These are phyloP conservation scores for Turnera subulata DNA, from an alignment of 345 rosid species.

Conservation along the genomic window DNA sequence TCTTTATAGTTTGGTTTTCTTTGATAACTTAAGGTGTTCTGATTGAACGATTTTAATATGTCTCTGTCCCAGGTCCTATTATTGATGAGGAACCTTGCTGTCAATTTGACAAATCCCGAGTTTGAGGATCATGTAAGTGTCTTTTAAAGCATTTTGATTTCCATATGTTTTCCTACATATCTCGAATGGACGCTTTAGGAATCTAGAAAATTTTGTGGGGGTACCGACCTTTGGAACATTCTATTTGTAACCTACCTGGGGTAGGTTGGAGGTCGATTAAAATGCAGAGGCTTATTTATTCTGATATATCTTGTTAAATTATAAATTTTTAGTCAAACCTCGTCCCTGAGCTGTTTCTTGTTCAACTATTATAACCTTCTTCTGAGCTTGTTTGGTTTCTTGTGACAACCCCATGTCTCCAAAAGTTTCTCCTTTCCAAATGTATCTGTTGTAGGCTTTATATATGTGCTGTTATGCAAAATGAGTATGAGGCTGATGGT, in stretches of 20 bases:
- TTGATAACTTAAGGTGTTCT: background rate
- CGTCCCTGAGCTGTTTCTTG: too few species aligned
- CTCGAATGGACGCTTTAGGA: too few species aligned
- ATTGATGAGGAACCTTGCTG: conserved; percentile 76
- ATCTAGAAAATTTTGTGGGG: too few species aligned
- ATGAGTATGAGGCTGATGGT: too few species aligned
- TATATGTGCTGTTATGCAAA: background rate
- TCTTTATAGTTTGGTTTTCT: background rate
- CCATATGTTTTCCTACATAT: background rate
- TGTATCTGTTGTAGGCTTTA: background rate
- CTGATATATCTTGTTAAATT: too few species aligned
- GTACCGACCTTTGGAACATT: too few species aligned
- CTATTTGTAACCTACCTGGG: too few species aligned
- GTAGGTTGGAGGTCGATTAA: too few species aligned
- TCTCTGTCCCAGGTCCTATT: conserved; percentile 45
- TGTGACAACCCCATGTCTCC: background rate
- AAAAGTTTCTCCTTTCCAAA: too few species aligned
- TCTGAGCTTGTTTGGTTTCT: background rate
- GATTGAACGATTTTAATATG: conserved; percentile 2
- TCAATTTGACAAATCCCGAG: conserved; percentile 69
- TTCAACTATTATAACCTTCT: too few species aligned
- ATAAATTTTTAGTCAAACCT: too few species aligned
- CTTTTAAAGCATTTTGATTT: background rate
- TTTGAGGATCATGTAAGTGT: conserved; percentile 74
- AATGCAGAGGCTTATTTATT: too few species aligned